Conservation (phyloP, 495 filamentous ascomycete species). For the Aspergillus olivimuriae region DNA sequence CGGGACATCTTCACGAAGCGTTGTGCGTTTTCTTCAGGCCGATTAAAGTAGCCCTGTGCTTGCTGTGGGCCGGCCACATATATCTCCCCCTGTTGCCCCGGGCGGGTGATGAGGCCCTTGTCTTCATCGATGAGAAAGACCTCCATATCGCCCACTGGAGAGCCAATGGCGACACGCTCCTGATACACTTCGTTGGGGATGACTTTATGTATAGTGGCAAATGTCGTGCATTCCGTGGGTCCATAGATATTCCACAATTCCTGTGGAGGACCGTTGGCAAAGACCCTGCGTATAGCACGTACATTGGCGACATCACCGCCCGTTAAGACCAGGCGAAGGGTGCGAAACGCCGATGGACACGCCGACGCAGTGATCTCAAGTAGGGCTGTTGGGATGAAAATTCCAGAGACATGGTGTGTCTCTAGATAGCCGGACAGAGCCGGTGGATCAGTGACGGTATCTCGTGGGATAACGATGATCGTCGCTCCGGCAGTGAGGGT, state of each 20-base stretch:
- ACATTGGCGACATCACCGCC: not conserved
- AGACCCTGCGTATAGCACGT: not conserved
- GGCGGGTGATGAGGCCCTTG: not conserved
- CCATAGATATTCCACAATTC: constrained; percentile 8
- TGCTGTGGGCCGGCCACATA: not conserved
- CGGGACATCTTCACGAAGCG: not conserved
- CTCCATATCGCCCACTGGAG: constrained; percentile 2
- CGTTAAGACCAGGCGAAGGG: not conserved
- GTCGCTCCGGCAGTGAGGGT: constrained; percentile 3
- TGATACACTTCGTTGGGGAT: not conserved
- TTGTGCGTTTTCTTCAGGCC: constrained; percentile 2
- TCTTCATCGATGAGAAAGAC: constrained; percentile 2
- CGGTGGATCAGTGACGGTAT: not conserved
- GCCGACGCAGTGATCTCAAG: not conserved
- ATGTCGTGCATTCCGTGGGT: constrained; percentile 5
- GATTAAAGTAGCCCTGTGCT: constrained; percentile 2
- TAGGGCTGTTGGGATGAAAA: not conserved
- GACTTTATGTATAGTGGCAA: not conserved
- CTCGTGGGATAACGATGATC: not conserved
- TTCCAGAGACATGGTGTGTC: not conserved
- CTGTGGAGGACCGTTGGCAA: not conserved
- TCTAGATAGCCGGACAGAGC: not conserved
- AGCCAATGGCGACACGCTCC: constrained; percentile 1
- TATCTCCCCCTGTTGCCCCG: constrained; percentile 1
- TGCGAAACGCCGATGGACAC: not conserved